phyloP scores from a whole-genome alignment of 108 stramenopile genomes.

The Nannochloropsis oceanica region DNA sequence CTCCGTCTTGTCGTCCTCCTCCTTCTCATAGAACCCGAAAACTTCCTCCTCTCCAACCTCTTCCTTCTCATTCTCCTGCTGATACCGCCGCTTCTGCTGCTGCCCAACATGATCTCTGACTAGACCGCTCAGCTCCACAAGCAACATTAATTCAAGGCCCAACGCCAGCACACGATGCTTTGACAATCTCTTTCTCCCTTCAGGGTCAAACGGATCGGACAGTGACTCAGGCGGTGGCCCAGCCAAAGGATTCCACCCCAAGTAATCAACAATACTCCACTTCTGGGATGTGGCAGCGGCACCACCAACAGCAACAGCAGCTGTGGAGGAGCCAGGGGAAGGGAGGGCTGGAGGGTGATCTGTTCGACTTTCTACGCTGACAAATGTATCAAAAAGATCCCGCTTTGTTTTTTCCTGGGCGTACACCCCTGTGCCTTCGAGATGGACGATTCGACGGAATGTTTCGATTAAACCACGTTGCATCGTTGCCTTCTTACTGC shows the following conservation, averaged over 20 bases:
- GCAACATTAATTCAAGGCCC: background rate
- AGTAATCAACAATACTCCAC: background rate
- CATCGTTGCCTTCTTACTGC: background rate
- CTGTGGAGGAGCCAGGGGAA: background rate
- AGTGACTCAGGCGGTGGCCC: background rate
- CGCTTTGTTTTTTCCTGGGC: background rate
- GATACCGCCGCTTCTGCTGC: background rate
- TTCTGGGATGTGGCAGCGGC: too few species aligned
- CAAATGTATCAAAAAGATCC: background rate
- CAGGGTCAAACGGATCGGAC: background rate
- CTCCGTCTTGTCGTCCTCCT: background rate
- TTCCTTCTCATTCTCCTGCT: background rate
- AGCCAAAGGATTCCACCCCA: background rate
- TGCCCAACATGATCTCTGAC: background rate
- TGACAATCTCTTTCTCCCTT: background rate
- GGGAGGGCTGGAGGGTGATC: background rate
- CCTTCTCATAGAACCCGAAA: background rate
- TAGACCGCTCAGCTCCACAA: background rate
- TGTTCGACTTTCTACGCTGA: background rate
- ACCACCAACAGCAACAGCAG: too few species aligned
- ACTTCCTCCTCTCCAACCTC: background rate
- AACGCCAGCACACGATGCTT: background rate
- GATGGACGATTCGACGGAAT: background rate
- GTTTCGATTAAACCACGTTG: background rate
- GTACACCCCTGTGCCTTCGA: background rate